These are phyloP conservation scores for Clonostachys sp. DNA, from an alignment of 2,329 filamentous ascomycete species.

Conservation along the genomic window DNA sequence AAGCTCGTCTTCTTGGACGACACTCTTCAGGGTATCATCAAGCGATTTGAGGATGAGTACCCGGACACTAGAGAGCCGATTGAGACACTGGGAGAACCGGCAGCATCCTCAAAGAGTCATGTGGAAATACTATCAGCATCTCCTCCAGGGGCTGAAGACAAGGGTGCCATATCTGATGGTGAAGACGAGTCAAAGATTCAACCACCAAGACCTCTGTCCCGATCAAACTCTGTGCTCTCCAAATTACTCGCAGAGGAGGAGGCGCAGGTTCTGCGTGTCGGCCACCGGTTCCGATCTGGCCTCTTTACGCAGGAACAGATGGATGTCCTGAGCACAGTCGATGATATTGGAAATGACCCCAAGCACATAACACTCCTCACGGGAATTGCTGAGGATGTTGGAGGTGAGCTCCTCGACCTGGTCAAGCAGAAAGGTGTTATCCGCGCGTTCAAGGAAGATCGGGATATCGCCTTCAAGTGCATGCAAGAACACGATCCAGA, in stretches of 20 bases:
- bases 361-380: slow-evolving; percentile 48
- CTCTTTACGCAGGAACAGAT: slow-evolving; percentile 48
- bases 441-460: slow-evolving; percentile 55
- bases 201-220: slow-evolving; percentile 34
- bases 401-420: slow-evolving; percentile 53
- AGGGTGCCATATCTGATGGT: slow-evolving; percentile 32
- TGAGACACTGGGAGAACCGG: background rate
- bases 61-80: slow-evolving; percentile 67
- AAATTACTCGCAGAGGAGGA: slow-evolving; percentile 52
- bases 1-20: slow-evolving; percentile 82
- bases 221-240: slow-evolving; percentile 49
- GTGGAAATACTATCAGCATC: slow-evolving; percentile 12
- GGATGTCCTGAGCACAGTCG: slow-evolving; percentile 40
- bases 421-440: slow-evolving; percentile 55
- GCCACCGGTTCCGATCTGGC: slow-evolving; percentile 50
- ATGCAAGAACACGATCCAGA: slow-evolving; percentile 60
- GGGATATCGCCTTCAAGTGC: slow-evolving; percentile 39
- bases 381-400: slow-evolving; percentile 59
- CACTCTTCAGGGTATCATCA: slow-evolving; percentile 86
- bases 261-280: slow-evolving; percentile 48
- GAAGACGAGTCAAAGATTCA: slow-evolving; percentile 44
- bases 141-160: slow-evolving; percentile 18
- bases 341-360: slow-evolving; percentile 45
- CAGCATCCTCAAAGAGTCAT: background rate
- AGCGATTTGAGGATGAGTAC: slow-evolving; percentile 93